Base-by-base conservation (phyloP, 208 protist species). In the Crithidia thermophila region DNA sequence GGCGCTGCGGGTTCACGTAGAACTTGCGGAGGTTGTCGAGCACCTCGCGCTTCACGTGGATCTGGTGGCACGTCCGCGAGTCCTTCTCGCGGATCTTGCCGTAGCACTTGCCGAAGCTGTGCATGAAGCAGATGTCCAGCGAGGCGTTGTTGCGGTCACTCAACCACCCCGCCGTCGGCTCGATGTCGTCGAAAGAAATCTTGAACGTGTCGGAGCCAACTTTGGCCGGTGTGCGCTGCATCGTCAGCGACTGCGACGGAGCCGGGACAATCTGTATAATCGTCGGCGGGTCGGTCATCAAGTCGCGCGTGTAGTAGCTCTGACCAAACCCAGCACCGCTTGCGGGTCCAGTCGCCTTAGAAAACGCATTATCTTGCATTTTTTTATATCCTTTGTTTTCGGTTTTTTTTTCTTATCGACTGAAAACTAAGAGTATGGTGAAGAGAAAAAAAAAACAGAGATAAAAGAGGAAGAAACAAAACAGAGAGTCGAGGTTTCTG, bases 71-170 rank as follows among this genome's bases (percentile, higher is more conserved):
- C 13, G 81, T 87, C 13, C 68, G 36, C 3, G 81, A 67, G 51
- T 87, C 69, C 33, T 76, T 79, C 37, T 82, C 68, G 49, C 60
- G 68, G n/a, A 70, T 62, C 47, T 81, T 82, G 39, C 81, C 81
- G 42, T 71, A 75, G 47, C 81, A 87, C 40, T 87, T 87, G 23
- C 77, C 77, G 34, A 87, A 87, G 63, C 81, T 87, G 73, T 87
- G 81, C 81, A 87, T 87, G 57, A 87, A 87, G 63, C 81, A 87
- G 33, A 87, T 87, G 39, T 83, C 77, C 11, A 87, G 63, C 33
- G 68, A 72, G 21, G 77, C 49, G 52, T 82, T 83, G 62, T 87
- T 82, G 28, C 77, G 71, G 58, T 83, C 77, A 23, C 73, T 80
- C 30, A 83, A 62, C 81, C 81, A 87, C 4, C 81, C 81, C 13